A percentile compares a stretch with the other conserved stretches of the same genome.
These are phyloP conservation scores for Aspergillus leporis DNA, from an alignment of 495 filamentous ascomycete genomes.

Conservation along the genomic window DNA sequence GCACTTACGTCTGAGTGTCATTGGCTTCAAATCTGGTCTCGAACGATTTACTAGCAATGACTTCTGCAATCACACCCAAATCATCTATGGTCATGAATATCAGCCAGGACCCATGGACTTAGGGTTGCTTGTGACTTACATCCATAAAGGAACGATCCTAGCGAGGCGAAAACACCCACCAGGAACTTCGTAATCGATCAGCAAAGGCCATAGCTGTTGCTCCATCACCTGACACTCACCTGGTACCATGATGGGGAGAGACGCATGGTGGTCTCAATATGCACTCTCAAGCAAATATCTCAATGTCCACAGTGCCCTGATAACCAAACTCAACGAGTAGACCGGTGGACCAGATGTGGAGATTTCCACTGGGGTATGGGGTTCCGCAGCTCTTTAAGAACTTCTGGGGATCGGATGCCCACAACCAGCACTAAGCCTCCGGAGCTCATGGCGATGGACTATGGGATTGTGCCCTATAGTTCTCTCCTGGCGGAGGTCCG, in stretches of 20 bases:
- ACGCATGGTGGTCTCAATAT: slow-evolving; percentile 40
- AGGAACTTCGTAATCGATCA: slow-evolving; percentile 47
- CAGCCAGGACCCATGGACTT: slow-evolving; percentile 19
- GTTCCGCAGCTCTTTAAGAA: slow-evolving; percentile 24
- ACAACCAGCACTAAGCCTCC: slow-evolving; percentile 11
- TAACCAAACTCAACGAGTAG: background rate
- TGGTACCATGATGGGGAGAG: slow-evolving; percentile 58
- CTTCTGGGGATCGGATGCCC: slow-evolving; percentile 21
- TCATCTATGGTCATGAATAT: slow-evolving; percentile 33
- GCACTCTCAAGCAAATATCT: background rate
- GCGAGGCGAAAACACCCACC: slow-evolving; percentile 62
- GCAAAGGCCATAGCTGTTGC: slow-evolving; percentile 12
- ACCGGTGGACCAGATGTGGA: slow-evolving; percentile 17
- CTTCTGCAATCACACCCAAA: slow-evolving; percentile 61
- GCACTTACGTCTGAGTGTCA: slow-evolving; percentile 54
- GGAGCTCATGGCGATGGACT: background rate
- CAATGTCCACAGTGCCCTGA: background rate
- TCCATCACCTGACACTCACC: slow-evolving; percentile 30
- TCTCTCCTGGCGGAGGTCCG: background rate
- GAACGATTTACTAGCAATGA: slow-evolving; percentile 55
- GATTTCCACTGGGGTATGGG: slow-evolving; percentile 17
- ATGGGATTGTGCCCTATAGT: background rate
- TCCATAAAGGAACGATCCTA: slow-evolving; percentile 62
- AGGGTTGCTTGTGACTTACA: slow-evolving; percentile 31
- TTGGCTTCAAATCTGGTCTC: slow-evolving; percentile 49